A percentile compares a stretch with the other conserved stretches of the same genome.
Conservation (phyloP, 768 basidiomycete species). For the Rickenella mellea region DNA sequence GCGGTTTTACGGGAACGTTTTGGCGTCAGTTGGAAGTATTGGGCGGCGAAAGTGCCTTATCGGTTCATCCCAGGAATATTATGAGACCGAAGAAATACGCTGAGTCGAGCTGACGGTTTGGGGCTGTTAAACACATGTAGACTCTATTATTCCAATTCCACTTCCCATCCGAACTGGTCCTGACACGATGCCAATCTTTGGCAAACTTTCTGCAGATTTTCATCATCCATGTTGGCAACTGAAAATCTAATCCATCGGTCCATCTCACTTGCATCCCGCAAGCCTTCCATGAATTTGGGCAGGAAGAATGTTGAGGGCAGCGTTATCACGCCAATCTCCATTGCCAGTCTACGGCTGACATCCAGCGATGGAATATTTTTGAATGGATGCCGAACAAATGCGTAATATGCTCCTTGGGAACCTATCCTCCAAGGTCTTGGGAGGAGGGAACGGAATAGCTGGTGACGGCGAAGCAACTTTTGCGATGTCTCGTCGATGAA, state of each 20-base stretch:
- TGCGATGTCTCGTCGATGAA: slow-evolving; percentile 44
- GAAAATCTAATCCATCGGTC: slow-evolving; percentile 71
- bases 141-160: too few relatives aligned
- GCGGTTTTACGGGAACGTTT: neutral
- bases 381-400: slow-evolving; percentile 68
- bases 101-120: neutral
- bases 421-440: slow-evolving; percentile 51
- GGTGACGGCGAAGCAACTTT: slow-evolving; percentile 41
- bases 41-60: neutral
- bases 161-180: slow-evolving; percentile 28
- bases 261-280: slow-evolving; percentile 24
- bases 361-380: slow-evolving; percentile 31
- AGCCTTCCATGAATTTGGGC: slow-evolving; percentile 13
- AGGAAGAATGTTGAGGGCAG: slow-evolving; percentile 61
- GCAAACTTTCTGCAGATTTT: slow-evolving; percentile 42
- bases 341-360: slow-evolving; percentile 51
- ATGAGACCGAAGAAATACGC: neutral
- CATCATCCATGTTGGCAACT: slow-evolving; percentile 71
- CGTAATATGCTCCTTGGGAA: slow-evolving; percentile 66
- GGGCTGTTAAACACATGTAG: too few relatives aligned
- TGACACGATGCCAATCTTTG: slow-evolving; percentile 35
- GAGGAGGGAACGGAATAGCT: slow-evolving; percentile 41
- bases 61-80: neutral
- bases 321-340: slow-evolving; percentile 51
- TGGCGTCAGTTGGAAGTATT: neutral